Conservation (phyloP, 371 early-diverging fungal species). For the Lichtheimia corymbifera region DNA sequence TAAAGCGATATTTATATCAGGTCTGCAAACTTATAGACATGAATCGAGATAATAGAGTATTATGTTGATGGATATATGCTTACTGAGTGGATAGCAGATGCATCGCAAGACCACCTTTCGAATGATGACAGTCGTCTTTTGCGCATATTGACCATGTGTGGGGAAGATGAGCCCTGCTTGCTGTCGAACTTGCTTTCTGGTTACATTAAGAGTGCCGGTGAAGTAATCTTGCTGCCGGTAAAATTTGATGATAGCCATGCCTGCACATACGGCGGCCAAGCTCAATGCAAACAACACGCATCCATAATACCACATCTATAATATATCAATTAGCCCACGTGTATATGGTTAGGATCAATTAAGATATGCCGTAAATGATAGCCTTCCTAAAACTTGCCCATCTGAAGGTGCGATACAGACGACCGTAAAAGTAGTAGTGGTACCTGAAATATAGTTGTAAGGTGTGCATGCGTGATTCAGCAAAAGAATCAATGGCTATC, state of each 20-base stretch:
- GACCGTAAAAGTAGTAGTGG: constrained; percentile 26
- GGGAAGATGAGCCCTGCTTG: no score
- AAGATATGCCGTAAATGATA: no score
- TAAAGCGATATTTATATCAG: background rate
- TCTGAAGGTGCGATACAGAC: constrained; percentile 20
- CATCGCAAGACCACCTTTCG: constrained; percentile 28
- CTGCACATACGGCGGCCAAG: background rate
- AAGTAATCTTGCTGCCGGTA: background rate
- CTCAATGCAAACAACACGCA: background rate
- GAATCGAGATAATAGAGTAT: no score
- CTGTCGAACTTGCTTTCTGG: background rate
- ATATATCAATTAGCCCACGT: background rate
- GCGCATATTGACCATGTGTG: no score
- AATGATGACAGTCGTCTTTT: constrained; percentile 13
- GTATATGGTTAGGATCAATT: no score
- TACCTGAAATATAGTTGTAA: constrained; percentile 1
- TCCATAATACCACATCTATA: constrained; percentile 3
- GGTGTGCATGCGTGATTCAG: no score
- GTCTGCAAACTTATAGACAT: background rate
- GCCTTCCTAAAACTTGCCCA: constrained; percentile 23
- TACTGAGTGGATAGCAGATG: constrained; percentile 32
- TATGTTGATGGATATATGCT: background rate
- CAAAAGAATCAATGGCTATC: no score
- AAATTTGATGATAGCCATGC: background rate
- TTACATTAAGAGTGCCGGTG: background rate